Evolutionary conservation across 305 asterid genomes (phyloP), one percentile per base, ranked within the genome.

Genomic region (Fraxinus xanthoxyloides): DNA sequence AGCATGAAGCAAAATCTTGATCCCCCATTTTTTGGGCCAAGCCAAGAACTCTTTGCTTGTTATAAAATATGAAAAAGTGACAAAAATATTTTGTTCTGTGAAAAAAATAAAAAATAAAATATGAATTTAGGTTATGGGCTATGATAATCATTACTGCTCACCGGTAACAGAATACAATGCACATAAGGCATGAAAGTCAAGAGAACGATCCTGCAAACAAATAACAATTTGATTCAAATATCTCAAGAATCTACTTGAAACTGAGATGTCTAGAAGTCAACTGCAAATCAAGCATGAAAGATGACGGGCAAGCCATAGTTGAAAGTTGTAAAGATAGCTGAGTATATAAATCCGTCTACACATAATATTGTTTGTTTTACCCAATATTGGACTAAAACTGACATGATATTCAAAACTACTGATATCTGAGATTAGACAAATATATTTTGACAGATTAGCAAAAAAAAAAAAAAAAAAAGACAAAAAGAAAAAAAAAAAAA

Each of bases 91-190:
- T 23, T 81, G 72, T 78, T 79, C 65, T 76, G 76, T 38, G 75
- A 24, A 54, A 35, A 15, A 48, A 43, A 43, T 2, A 65, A 36
- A 17, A 28, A 48, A 12, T 46, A 69, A 73, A 5, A 7, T 21
- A 77, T 30, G 73, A 65, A 61, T 26, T 26, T n/a, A 34, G 35
- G 17, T 48, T 63, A 21, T 40, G 80, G 82, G 30, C 2, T 23
- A 28, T n/a, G 56, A 24, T 24, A 80, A 75, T 7, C 67, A 76
- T 54, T 48, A 85, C 79, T 38, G 48, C 75, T 83, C 92, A 93
- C 97, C 97, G 10, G 97, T 92, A 80, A 92, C 93, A 84, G 97
- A 95, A 88, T 93, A 93, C 15, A 93, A 89, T 23, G 97, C 97
- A 78, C 97, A 93, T 65, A 93, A 87, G 80, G 89, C 93, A 21